These are phyloP conservation scores for Nicotiana obtusifolia DNA, from an alignment of 257 asterid genomes.

Conservation along the genomic window DNA sequence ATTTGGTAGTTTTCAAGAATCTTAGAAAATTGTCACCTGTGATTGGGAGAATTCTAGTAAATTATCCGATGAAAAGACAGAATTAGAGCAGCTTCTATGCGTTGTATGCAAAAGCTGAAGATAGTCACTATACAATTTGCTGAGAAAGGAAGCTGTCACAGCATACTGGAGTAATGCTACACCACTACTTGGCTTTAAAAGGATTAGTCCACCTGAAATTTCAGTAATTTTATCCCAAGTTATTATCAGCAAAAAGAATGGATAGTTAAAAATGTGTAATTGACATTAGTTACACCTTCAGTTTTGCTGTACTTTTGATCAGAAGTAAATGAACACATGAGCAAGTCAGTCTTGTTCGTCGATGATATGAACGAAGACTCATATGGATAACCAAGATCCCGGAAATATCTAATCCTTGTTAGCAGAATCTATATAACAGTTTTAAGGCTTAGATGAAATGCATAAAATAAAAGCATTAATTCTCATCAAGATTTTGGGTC, in stretches of 20 bases:
- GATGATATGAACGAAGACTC: slow-evolving; percentile 36
- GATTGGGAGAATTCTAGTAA: slow-evolving; percentile 39
- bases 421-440: slow-evolving; percentile 27
- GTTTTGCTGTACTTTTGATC: slow-evolving; percentile 24
- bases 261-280: not conserved
- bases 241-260: not conserved
- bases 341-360: slow-evolving; percentile 44
- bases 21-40: slow-evolving; percentile 28
- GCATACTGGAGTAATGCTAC: slow-evolving; percentile 42
- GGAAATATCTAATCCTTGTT: slow-evolving; percentile 45
- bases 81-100: slow-evolving; percentile 25
- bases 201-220: slow-evolving; percentile 46
- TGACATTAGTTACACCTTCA: slow-evolving; percentile 23
- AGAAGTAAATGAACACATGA: slow-evolving; percentile 48
- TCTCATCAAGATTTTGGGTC: not conserved
- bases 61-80: slow-evolving; percentile 21
- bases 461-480: not conserved
- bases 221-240: not conserved
- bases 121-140: slow-evolving; percentile 54
- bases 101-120: slow-evolving; percentile 34
- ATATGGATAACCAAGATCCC: slow-evolving; percentile 55
- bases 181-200: slow-evolving; percentile 31
- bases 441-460: not conserved
- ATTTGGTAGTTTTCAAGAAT: not conserved
- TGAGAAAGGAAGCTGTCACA: slow-evolving; percentile 52